Conservation (phyloP, 257 asterid genomes). For the Solanum corneliomulleri region DNA sequence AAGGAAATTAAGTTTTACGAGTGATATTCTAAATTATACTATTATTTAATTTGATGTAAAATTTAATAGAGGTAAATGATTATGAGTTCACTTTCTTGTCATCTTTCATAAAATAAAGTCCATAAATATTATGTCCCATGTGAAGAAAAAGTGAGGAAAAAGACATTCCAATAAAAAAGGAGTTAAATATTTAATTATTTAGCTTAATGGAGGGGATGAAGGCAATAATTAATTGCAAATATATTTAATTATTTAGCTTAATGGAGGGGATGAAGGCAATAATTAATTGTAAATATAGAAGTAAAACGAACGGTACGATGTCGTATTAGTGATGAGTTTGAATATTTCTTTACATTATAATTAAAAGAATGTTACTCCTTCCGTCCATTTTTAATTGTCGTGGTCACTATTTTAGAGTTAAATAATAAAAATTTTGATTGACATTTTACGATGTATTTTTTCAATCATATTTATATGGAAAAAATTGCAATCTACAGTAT, state of each 20-base stretch:
- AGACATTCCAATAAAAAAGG: not conserved
- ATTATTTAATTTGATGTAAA: not conserved
- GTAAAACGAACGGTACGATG: not conserved
- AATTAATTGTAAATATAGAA: not conserved
- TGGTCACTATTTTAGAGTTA: too few species aligned
- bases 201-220: not conserved
- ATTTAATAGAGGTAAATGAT: not conserved
- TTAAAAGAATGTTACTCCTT: too few species aligned
- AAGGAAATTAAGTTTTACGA: not conserved
- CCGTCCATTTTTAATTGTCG: too few species aligned
- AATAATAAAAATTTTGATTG: rapidly evolving
- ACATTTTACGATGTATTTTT: too few species aligned
- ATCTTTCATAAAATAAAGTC: too few species aligned
- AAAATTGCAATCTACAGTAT: too few species aligned
- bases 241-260: not conserved
- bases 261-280: not conserved
- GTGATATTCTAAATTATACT: not conserved
- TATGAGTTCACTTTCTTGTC: not conserved
- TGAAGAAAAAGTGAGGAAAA: not conserved
- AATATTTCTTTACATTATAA: too few species aligned
- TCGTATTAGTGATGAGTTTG: not conserved
- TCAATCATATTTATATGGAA: too few species aligned
- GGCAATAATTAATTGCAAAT: not conserved
- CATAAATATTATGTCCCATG: not conserved
- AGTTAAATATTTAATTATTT: not conserved